A percentile compares a stretch with the other conserved stretches of the same genome.
phyloP scores from a whole-genome alignment of 2,329 filamentous ascomycete species.

The Colletotrichum spaethianum region DNA sequence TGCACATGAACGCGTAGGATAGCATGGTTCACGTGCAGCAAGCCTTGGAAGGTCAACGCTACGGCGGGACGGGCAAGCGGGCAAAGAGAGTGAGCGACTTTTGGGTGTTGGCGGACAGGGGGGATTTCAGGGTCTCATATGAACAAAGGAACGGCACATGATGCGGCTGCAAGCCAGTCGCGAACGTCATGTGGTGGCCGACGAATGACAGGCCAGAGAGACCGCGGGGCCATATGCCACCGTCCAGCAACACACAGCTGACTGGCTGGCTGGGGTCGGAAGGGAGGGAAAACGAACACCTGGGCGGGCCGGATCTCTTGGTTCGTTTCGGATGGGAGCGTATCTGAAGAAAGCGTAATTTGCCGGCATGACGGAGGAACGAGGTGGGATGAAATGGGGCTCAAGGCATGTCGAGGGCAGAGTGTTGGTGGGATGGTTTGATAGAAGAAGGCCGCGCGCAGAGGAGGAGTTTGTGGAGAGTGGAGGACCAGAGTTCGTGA shows the following conservation, averaged over 20 bases:
- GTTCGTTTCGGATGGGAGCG: slow-evolving; percentile 26
- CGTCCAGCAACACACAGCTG: slow-evolving; percentile 13
- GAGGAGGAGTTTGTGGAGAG: slow-evolving; percentile 23
- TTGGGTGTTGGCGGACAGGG: neutral
- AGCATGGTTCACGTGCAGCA: slow-evolving; percentile 5
- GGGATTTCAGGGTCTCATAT: slow-evolving; percentile 23
- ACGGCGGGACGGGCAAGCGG: neutral
- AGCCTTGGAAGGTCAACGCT: neutral
- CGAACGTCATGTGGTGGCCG: slow-evolving; percentile 37
- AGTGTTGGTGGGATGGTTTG: slow-evolving; percentile 7
- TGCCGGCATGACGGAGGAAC: slow-evolving; percentile 28
- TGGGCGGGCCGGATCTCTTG: slow-evolving; percentile 19
- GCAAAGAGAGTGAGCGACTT: slow-evolving; percentile 1
- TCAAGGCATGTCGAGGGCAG: slow-evolving; percentile 19
- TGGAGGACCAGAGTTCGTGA: slow-evolving; percentile 19
- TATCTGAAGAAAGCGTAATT: slow-evolving; percentile 10
- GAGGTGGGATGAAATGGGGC: slow-evolving; percentile 14
- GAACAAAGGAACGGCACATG: slow-evolving; percentile 37
- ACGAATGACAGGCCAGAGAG: slow-evolving; percentile 29
- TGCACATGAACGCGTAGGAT: neutral
- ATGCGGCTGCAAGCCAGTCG: slow-evolving; percentile 34
- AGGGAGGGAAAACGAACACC: slow-evolving; percentile 11
- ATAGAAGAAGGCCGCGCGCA: neutral
- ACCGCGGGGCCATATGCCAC: slow-evolving; percentile 4
- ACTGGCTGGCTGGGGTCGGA: slow-evolving; percentile 5